These are phyloP conservation scores for Kluyveromyces lactis DNA, from an alignment of 805 yeast species.

Conservation along the genomic window DNA sequence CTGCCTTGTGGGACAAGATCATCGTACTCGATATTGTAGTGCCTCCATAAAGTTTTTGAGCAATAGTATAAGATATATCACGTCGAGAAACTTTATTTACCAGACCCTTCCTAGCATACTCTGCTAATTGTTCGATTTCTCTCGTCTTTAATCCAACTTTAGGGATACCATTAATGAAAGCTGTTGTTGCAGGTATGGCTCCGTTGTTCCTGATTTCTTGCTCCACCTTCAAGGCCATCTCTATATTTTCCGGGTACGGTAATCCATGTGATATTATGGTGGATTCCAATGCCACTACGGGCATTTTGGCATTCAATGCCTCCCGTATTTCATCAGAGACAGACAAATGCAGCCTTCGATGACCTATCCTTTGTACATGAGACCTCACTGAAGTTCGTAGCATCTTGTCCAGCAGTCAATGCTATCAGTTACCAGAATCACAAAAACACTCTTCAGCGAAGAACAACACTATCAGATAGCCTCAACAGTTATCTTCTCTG, in stretches of 20 bases:
- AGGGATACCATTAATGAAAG: conserved; percentile 65
- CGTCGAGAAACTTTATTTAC: conserved; percentile 68
- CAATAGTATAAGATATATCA: conserved; percentile 67
- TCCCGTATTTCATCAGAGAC: conserved; percentile 44
- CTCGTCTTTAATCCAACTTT: conserved; percentile 49
- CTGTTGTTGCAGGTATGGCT: conserved; percentile 79
- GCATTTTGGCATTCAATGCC: conserved; percentile 48
- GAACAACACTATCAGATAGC: too few relatives aligned
- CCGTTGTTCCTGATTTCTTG: conserved; percentile 48
- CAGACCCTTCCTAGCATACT: conserved; percentile 10
- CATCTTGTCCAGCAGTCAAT: too few relatives aligned
- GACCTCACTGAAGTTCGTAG: background rate
- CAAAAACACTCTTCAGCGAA: too few relatives aligned
- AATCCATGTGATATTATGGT: conserved; percentile 88
- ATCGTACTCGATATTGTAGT: conserved; percentile 87
- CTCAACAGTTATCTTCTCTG: too few relatives aligned
- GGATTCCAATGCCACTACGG: conserved; percentile 77
- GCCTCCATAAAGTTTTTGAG: conserved; percentile 63
- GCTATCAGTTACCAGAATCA: too few relatives aligned
- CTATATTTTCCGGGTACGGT: conserved; percentile 68
- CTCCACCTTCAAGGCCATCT: conserved; percentile 69
- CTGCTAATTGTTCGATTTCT: conserved; percentile 46
- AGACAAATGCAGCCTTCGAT: conserved; percentile 7
- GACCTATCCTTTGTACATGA: background rate
- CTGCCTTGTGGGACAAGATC: conserved; percentile 69